Evolutionary conservation across 2,329 filamentous ascomycete genomes (phyloP).

Genomic region (Stagonosporopsis chrysanthemi): DNA sequence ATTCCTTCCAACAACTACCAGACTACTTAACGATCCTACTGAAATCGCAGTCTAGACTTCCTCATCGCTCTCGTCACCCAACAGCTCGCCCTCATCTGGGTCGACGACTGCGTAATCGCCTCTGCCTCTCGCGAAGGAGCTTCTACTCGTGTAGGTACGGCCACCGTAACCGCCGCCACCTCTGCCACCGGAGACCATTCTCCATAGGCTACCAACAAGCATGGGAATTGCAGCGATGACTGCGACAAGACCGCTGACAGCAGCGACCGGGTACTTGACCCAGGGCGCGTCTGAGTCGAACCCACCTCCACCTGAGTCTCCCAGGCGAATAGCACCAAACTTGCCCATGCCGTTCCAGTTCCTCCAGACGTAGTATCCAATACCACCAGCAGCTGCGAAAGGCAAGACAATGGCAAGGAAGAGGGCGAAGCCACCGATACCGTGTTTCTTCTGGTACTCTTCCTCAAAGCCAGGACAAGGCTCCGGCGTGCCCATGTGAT

Average conservation of each 20-base stretch:
- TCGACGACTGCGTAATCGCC: slow-evolving; percentile 91
- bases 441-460: slow-evolving; percentile 77
- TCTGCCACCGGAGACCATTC: slow-evolving; percentile 61
- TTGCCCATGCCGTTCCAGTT: slow-evolving; percentile 88
- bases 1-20: not conserved
- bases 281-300: slow-evolving; percentile 74
- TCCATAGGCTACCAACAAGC: slow-evolving; percentile 75
- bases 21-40: not conserved
- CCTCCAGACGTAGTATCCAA: slow-evolving; percentile 84
- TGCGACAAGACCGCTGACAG: slow-evolving; percentile 62
- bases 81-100: slow-evolving; percentile 90
- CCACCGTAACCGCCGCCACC: slow-evolving; percentile 58
- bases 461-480: slow-evolving; percentile 82
- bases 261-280: slow-evolving; percentile 75
- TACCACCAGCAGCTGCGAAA: slow-evolving; percentile 71
- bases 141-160: slow-evolving; percentile 83
- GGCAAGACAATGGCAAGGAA: slow-evolving; percentile 87
- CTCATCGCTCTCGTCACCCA: slow-evolving; percentile 93
- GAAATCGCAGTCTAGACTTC: slow-evolving; percentile 64
- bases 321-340: slow-evolving; percentile 88
- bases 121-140: slow-evolving; percentile 84
- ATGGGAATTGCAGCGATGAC: slow-evolving; percentile 67
- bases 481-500: slow-evolving; percentile 68
- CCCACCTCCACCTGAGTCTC: slow-evolving; percentile 61
- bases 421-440: slow-evolving; percentile 74